These are phyloP conservation scores for Pythium periplocum DNA, from an alignment of 352 stramenopile genomes.

Conservation along the genomic window DNA sequence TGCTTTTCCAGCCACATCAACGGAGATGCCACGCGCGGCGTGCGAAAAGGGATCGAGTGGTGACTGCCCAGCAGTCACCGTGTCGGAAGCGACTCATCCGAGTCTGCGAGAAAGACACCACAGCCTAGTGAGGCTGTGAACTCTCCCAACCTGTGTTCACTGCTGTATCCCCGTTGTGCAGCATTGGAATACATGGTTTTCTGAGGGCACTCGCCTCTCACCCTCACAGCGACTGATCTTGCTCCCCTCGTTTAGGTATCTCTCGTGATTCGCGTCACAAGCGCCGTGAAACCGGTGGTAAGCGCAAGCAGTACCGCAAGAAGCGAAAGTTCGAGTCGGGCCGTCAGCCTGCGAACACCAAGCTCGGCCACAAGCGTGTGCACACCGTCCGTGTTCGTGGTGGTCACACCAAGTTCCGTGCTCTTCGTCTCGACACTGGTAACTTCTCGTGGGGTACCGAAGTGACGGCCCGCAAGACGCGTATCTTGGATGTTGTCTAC, in stretches of 20 bases:
- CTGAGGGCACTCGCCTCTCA: neutral
- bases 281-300: conserved; percentile 98
- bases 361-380: conserved; percentile 97
- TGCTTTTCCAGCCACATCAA: conserved; percentile 23
- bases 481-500: conserved; percentile 99
- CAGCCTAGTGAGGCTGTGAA: neutral
- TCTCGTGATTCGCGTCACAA: conserved; percentile 99
- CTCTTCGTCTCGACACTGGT: conserved; percentile 96
- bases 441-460: conserved; percentile 99
- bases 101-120: no score
- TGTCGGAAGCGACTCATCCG: no score
- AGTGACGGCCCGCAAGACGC: conserved; percentile 96
- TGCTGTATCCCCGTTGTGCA: conserved; percentile 88
- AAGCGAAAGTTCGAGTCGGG: conserved; percentile 99
- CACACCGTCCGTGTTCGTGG: conserved; percentile 94
- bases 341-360: conserved; percentile 97
- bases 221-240: conserved; percentile 15
- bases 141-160: conserved; percentile 52
- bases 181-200: conserved; percentile 73
- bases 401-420: conserved; percentile 98
- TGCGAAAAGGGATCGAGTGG: conserved; percentile 13
- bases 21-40: conserved; percentile 22
- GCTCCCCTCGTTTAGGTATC: conserved; percentile 89
- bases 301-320: conserved; percentile 97
- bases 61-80: conserved; percentile 3